Evolutionary conservation across 441 rosid genomes (phyloP).

Genomic region (Gossypium schwendimanii): DNA sequence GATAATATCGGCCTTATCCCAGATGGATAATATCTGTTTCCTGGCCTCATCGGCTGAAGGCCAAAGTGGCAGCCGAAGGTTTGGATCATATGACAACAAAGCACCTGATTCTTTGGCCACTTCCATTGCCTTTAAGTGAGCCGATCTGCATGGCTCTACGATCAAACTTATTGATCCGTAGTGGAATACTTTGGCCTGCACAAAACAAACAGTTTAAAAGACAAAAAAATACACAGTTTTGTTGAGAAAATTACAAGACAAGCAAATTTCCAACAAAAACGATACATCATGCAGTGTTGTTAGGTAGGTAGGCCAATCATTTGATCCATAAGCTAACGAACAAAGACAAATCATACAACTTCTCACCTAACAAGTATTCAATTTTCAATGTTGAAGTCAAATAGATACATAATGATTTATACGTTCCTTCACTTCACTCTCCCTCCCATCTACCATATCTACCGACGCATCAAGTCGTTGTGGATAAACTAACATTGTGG

Average conservation of each 20-base stretch:
- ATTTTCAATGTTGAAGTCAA: background rate
- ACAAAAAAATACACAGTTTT: background rate
- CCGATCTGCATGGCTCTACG: conserved; percentile 96
- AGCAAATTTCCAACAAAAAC: background rate
- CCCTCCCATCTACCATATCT: background rate
- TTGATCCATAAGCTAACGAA: background rate
- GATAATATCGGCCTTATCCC: conserved; percentile 88
- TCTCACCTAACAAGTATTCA: background rate
- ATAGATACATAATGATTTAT: no score
- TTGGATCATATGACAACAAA: conserved; percentile 85
- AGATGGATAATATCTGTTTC: conserved; percentile 74
- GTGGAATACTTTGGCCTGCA: conserved; percentile 78
- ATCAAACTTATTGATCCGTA: conserved; percentile 95
- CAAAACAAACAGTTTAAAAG: background rate
- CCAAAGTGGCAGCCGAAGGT: conserved; percentile 83
- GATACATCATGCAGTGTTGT: background rate
- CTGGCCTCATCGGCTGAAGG: conserved; percentile 77
- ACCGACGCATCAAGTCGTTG: background rate
- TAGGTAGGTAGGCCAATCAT: background rate
- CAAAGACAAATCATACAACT: background rate
- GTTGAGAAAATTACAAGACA: background rate
- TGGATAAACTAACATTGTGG: background rate
- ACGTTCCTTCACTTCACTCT: no score
- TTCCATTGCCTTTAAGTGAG: conserved; percentile 84
- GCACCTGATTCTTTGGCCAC: conserved; percentile 84